These are phyloP conservation scores for Antrodiella citrinella DNA, from an alignment of 768 basidiomycete species.

Conservation along the genomic window DNA sequence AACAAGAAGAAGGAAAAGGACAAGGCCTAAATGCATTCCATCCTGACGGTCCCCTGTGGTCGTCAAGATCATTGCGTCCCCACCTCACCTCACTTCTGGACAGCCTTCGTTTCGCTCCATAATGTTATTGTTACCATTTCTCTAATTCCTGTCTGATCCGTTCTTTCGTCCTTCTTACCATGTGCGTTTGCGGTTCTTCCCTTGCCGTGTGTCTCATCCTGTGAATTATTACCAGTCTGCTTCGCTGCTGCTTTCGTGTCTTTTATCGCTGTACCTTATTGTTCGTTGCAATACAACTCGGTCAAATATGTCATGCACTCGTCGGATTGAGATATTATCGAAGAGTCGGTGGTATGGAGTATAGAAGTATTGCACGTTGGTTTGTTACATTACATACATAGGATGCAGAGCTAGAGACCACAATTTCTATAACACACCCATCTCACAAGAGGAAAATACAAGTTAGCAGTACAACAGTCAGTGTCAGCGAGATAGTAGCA, in stretches of 20 bases:
- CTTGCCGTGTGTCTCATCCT: background rate
- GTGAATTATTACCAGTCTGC: background rate
- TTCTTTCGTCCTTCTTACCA: background rate
- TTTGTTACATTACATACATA: background rate
- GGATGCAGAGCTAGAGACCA: background rate
- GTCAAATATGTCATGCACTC: background rate
- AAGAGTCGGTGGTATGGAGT: too few relatives aligned
- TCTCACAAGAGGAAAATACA: background rate
- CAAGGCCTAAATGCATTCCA: too few relatives aligned
- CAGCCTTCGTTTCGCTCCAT: background rate
- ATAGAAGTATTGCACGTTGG: too few relatives aligned
- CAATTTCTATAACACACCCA: background rate
- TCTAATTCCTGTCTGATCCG: background rate
- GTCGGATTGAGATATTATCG: too few relatives aligned
- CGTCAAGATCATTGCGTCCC: background rate
- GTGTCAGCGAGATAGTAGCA: conserved; percentile 2
- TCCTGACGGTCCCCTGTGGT: background rate
- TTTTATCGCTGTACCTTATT: background rate
- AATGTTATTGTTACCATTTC: background rate
- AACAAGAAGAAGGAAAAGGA: conserved; percentile 66
- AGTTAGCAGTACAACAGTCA: conserved; percentile 2
- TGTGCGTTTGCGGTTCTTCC: background rate
- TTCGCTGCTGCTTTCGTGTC: background rate
- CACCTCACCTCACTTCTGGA: background rate
- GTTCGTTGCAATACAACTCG: background rate